Evolutionary conservation across 805 yeast species (phyloP).

Genomic region (Wickerhamomyces hampshirensis): DNA sequence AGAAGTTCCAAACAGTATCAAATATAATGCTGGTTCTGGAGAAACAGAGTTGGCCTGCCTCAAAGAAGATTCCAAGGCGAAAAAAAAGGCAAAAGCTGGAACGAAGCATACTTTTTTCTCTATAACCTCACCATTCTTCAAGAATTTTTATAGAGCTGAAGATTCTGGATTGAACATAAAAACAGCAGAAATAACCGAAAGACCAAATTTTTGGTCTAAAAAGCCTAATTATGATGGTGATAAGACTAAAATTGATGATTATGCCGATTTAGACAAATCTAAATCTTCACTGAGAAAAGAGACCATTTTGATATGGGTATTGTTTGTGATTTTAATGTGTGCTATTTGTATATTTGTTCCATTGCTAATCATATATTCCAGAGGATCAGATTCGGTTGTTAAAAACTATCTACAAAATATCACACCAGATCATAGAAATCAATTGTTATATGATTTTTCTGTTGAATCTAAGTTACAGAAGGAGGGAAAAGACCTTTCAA

Average conservation of each 20-base stretch:
- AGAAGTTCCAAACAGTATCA: neutral
- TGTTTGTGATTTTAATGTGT: slow-evolving; percentile 15
- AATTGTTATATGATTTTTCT: slow-evolving; percentile 13
- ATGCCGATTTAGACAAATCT: neutral
- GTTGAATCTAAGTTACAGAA: neutral
- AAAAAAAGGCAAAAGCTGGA: too few species aligned
- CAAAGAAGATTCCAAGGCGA: too few species aligned
- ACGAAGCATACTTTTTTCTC: neutral
- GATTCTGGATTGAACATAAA: slow-evolving; percentile 9
- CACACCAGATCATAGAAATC: slow-evolving; percentile 21
- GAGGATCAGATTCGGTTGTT: slow-evolving; percentile 29
- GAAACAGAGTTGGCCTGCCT: slow-evolving; percentile 15
- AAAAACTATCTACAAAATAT: slow-evolving; percentile 26
- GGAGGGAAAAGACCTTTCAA: neutral
- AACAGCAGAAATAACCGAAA: neutral
- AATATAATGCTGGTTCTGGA: slow-evolving; percentile 5
- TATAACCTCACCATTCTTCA: slow-evolving; percentile 5
- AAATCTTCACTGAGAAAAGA: slow-evolving; percentile 3
- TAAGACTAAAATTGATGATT: neutral
- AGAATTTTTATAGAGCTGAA: slow-evolving; percentile 15
- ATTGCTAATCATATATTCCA: slow-evolving; percentile 22
- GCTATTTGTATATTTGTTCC: slow-evolving; percentile 17
- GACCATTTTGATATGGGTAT: slow-evolving; percentile 17
- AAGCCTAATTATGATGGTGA: neutral
- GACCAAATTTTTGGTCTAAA: slow-evolving; percentile 4